These are phyloP conservation scores for Penicillium thymicola DNA, from an alignment of 2,329 filamentous ascomycete genomes.

Conservation along the genomic window DNA sequence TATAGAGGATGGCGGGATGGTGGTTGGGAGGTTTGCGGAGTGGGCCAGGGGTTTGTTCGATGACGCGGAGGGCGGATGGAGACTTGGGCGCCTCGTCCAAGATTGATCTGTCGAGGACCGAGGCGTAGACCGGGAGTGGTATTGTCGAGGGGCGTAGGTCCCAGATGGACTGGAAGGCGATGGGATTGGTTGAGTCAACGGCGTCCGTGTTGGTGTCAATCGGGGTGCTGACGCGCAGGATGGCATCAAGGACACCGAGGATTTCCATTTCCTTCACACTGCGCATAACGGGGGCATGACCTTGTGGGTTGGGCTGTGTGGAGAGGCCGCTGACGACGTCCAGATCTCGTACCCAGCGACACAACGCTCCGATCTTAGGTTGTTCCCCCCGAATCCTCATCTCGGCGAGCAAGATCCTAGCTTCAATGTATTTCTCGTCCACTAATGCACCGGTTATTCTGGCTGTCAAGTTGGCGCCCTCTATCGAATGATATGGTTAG, in stretches of 20 bases:
- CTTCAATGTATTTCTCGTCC: slow-evolving; percentile 65
- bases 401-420: slow-evolving; percentile 63
- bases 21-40: slow-evolving; percentile 66
- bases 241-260: slow-evolving; percentile 60
- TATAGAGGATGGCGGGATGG: slow-evolving; percentile 63
- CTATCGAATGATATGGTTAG: slow-evolving; percentile 27
- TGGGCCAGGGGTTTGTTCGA: slow-evolving; percentile 60
- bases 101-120: slow-evolving; percentile 58
- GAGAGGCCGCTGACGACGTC: slow-evolving; percentile 66
- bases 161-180: slow-evolving; percentile 61
- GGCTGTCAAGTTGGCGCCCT: slow-evolving; percentile 62
- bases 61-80: slow-evolving; percentile 48
- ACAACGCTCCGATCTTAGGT: slow-evolving; percentile 66
- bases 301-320: slow-evolving; percentile 50
- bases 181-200: slow-evolving; percentile 44
- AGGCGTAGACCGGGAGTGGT: slow-evolving; percentile 52
- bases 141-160: slow-evolving; percentile 50
- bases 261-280: slow-evolving; percentile 52
- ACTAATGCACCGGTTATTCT: slow-evolving; percentile 63
- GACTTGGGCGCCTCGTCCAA: slow-evolving; percentile 36
- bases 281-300: slow-evolving; percentile 15
- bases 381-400: slow-evolving; percentile 65
- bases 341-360: slow-evolving; percentile 69
- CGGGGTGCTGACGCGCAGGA: slow-evolving; percentile 62
- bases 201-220: slow-evolving; percentile 47